A percentile compares a stretch with the other conserved stretches of the same genome.
These are phyloP conservation scores for Cyberlindnera euphorbiiphila DNA, from an alignment of 805 yeast genomes.

Conservation along the genomic window DNA sequence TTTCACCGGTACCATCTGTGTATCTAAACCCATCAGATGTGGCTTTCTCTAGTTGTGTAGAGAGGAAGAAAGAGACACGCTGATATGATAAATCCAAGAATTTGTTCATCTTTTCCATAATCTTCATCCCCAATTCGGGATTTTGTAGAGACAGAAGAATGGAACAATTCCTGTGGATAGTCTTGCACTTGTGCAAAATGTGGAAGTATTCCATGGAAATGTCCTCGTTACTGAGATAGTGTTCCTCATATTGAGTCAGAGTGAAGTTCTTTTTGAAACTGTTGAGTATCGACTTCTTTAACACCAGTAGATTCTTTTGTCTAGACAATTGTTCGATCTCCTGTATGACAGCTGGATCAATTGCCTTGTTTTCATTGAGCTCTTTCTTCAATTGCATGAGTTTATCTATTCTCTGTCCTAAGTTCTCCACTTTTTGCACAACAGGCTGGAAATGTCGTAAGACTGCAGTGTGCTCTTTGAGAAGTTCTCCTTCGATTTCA, in stretches of 20 bases:
- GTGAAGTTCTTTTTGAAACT: slow-evolving; percentile 61
- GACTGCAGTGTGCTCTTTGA: slow-evolving; percentile 51
- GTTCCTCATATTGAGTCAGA: slow-evolving; percentile 68
- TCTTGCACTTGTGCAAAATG: slow-evolving; percentile 56
- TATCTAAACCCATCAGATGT: slow-evolving; percentile 15
- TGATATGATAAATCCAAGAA: slow-evolving; percentile 51
- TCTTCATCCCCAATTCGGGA: slow-evolving; percentile 58
- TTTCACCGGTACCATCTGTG: slow-evolving; percentile 11
- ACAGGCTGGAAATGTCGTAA: slow-evolving; percentile 42
- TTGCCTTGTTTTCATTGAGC: slow-evolving; percentile 13
- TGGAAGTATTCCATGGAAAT: slow-evolving; percentile 53
- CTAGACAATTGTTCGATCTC: slow-evolving; percentile 20
- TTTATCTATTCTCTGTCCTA: slow-evolving; percentile 21
- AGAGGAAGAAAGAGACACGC: slow-evolving; percentile 44
- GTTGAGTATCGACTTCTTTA: slow-evolving; percentile 50
- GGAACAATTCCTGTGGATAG: slow-evolving; percentile 64
- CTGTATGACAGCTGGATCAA: slow-evolving; percentile 16
- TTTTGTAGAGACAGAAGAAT: slow-evolving; percentile 67
- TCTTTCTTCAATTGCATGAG: slow-evolving; percentile 18
- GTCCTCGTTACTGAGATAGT: slow-evolving; percentile 41
- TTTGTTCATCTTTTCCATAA: slow-evolving; percentile 54
- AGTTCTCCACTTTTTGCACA: slow-evolving; percentile 37
- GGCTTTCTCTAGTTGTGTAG: slow-evolving; percentile 28
- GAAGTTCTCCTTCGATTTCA: slow-evolving; percentile 55
- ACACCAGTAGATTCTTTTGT: slow-evolving; percentile 19